Base-by-base conservation (phyloP, 2,329 filamentous ascomycete genomes). In the Ilyonectria mors-panacis region DNA sequence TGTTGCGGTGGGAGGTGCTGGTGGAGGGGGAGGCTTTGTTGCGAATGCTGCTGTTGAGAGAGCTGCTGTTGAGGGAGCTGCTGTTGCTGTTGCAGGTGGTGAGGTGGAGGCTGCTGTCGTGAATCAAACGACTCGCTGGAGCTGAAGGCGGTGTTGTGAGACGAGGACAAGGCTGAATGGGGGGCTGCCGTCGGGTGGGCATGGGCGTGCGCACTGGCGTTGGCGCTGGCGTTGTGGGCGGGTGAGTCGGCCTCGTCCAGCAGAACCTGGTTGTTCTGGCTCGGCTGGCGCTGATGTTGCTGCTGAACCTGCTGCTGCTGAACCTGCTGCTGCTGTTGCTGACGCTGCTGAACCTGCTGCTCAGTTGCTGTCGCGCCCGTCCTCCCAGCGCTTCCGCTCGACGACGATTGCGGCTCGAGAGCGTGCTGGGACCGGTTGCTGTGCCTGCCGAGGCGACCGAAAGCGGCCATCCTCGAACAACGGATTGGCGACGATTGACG, bases 381-480 rank as follows among this genome's bases (percentile, higher is more conserved):
- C 69, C 73, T 70, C 73, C 66, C 48, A 66, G 70, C 70, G 67
- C 71, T 68, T 59, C 63, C 66, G 63, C 70, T 64, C 75, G 79
- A 68, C 76, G 80, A 79, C 73, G 77, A 80, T 79, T 73, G 81
- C 63, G 73, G 78, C 77, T 86, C 86, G 75, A 88, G 82, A 70
- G 85, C 84, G 77, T 87, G 86, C 81, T 88, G 87, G 78, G 87
- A 87, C 75, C 86, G 85, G 76, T 87, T 87, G 82, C 83, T 85
- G 79, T 87, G 84, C 82, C 82, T 88, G 78, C 84, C 83, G 78
- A 87, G 80, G 77, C 86, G 86, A 80, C 83, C 81, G 80, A 88
- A 88, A 79, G 80, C 80, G 75, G 83, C 85, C 86, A 88, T 88
- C 68, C 71, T 79, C 58, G 51, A 33, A 50, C 39, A 61, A 44